Percentiles rank a stretch among this genome's conserved stretches.
Evolutionary conservation across 2,329 filamentous ascomycete genomes (phyloP).

Genomic region (Clonostachys chloroleuca): DNA sequence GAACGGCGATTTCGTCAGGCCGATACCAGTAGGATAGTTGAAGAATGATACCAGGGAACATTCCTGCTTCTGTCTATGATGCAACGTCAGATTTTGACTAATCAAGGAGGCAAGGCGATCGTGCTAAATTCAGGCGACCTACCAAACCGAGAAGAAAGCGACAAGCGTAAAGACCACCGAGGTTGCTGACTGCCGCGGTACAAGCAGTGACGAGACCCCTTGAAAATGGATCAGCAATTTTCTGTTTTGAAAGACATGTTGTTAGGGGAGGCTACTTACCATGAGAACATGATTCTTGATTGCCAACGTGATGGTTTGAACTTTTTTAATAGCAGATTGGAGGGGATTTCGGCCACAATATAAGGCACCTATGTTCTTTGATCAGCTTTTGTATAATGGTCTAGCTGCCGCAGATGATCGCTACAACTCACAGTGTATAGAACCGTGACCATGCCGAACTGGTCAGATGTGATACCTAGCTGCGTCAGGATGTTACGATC

Average conservation of each 20-base stretch:
- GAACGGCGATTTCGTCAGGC: conserved; percentile 38
- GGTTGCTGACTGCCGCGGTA: conserved; percentile 20
- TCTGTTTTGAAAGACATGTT: background rate
- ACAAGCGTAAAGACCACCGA: conserved; percentile 25
- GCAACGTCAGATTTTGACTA: background rate
- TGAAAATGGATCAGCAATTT: background rate
- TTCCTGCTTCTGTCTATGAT: conserved; percentile 26
- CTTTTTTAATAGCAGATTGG: conserved; percentile 30
- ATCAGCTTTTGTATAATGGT: background rate
- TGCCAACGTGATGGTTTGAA: conserved; percentile 32
- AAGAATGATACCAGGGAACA: conserved; percentile 34
- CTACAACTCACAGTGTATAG: conserved; percentile 28
- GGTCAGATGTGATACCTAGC: conserved; percentile 28
- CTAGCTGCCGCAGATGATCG: background rate
- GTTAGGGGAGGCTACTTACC: conserved; percentile 24
- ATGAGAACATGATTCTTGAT: conserved; percentile 32
- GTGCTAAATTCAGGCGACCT: background rate
- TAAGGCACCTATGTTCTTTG: conserved; percentile 24
- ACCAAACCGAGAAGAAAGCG: conserved; percentile 25
- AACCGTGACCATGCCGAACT: conserved; percentile 30
- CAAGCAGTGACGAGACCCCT: background rate
- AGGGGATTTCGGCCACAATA: conserved; percentile 30
- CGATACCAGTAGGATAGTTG: conserved; percentile 43
- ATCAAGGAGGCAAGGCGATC: too few species aligned
- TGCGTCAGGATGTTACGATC: conserved; percentile 32